A percentile compares a stretch with the other conserved stretches of the same genome.
phyloP scores from a whole-genome alignment of 2,329 filamentous ascomycete species.

The Teratosphaeria gauchensis region DNA sequence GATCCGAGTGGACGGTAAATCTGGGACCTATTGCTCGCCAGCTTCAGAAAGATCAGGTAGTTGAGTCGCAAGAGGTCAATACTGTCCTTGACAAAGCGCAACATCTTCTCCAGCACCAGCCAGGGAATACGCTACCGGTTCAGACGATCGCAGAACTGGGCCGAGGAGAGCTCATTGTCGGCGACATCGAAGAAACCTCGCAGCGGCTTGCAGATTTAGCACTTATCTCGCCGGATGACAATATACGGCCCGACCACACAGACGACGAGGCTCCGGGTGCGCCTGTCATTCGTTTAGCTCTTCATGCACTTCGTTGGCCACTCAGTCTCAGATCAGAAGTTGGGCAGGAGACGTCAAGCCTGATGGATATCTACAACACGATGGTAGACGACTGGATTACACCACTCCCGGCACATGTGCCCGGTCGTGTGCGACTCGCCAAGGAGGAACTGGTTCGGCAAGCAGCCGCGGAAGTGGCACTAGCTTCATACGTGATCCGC shows the following conservation, averaged over 20 bases:
- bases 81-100: not conserved
- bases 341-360: not conserved
- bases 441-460: slow-evolving; percentile 20
- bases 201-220: slow-evolving; percentile 7
- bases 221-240: not conserved
- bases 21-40: slow-evolving; percentile 1
- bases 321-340: not conserved
- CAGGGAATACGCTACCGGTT: not conserved
- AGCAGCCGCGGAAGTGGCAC: slow-evolving; percentile 27
- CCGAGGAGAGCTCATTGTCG: slow-evolving; percentile 5
- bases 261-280: not conserved
- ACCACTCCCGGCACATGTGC: not conserved
- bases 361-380: slow-evolving; percentile 2
- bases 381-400: slow-evolving; percentile 4
- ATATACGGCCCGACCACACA: not conserved
- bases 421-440: slow-evolving; percentile 20
- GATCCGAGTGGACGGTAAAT: slow-evolving; percentile 3
- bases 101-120: not conserved
- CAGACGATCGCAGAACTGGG: slow-evolving; percentile 6
- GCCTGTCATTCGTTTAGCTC: not conserved
- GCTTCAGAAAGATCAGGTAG: not conserved
- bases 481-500: slow-evolving; percentile 23
- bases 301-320: not conserved
- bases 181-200: slow-evolving; percentile 9
- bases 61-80: not conserved